phyloP scores from a whole-genome alignment of 2,329 filamentous ascomycete species.

The Fusarium sp. region DNA sequence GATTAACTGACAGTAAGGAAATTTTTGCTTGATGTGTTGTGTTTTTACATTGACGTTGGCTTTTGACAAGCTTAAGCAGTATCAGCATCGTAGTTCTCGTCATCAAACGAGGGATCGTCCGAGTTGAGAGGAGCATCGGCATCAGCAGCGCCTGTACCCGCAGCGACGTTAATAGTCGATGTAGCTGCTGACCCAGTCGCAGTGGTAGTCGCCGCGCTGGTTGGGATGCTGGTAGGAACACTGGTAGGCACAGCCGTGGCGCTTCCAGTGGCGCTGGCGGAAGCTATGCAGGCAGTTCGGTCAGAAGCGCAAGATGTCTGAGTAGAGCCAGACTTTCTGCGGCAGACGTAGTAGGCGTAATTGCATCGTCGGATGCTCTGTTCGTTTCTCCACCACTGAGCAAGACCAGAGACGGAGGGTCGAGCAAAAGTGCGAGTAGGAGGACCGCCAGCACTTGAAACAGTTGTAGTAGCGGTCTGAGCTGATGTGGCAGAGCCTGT shows the following conservation, averaged over 20 bases:
- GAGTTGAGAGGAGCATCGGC: not conserved
- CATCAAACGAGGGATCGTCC: not conserved
- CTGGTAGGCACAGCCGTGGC: not conserved
- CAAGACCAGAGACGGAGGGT: not conserved
- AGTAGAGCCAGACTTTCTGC: not conserved
- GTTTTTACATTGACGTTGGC: not conserved
- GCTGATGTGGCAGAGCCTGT: not conserved
- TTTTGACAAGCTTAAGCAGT: not conserved
- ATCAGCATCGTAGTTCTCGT: not conserved
- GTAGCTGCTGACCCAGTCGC: not conserved
- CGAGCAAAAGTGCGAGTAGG: not conserved
- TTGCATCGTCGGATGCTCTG: not conserved
- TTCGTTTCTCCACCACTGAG: conserved; percentile 6
- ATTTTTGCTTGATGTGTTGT: not conserved
- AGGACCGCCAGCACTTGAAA: not conserved
- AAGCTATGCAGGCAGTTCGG: not conserved
- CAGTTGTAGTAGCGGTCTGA: not conserved
- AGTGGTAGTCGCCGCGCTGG: not conserved
- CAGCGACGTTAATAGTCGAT: not conserved
- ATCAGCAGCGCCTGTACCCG: not conserved
- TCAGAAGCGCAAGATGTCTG: not conserved
- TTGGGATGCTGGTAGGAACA: not conserved
- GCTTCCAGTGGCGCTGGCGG: not conserved
- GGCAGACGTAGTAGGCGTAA: conserved; percentile 3
- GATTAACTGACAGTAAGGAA: not conserved